Base-by-base conservation (phyloP, 495 filamentous ascomycete genomes). In the Cudoniella acicularis region DNA sequence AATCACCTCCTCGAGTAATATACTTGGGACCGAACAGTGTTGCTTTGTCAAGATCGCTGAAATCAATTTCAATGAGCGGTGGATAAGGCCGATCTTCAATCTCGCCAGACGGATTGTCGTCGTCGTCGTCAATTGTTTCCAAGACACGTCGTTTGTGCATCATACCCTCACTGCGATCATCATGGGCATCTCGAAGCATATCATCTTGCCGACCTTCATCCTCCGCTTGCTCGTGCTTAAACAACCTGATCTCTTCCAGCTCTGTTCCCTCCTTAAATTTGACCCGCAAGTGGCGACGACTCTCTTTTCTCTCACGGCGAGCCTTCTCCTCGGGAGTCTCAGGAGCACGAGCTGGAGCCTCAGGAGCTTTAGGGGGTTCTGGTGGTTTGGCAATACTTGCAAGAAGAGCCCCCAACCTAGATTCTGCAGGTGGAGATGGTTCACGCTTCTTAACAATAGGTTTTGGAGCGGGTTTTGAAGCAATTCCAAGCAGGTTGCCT, bases 231-330 rank as follows among this genome's bases (percentile, higher is more conserved):
- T 93, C 85, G 57, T 91, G 88, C 23, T 83, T 85, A 66, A 96
- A 93, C 20, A 86, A 75, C 45, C 86, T 79, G 36, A 94, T 73
- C 62, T 91, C 75, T 0, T 85, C 86, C 4, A 96, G 78, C n/a
- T 79, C 76, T 26, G 86, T 78, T 54, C 89, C 90, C 0, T 85
- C 79, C 67, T 87, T 92, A 78, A 79, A 96, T 62, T 68, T 81
- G 54, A 86, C 90, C 51, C 81, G 83, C 27, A 90, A 74, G 57
- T 86, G 85, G 10, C 90, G 81, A 36, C 91, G 82, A 25, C 81
- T 78, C 67, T 96, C 91, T 62, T 92, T 96, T 27, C 90, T 83
- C 2, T 93, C 75, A 21, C 92, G 83, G 62, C 85, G 89, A 22
- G 75, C 70, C 42, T 80, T 85, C 68, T 95, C 82, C 63, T 92